Base-by-base conservation (phyloP, 208 protist species). In the Acanthamoeba healyi region DNA sequence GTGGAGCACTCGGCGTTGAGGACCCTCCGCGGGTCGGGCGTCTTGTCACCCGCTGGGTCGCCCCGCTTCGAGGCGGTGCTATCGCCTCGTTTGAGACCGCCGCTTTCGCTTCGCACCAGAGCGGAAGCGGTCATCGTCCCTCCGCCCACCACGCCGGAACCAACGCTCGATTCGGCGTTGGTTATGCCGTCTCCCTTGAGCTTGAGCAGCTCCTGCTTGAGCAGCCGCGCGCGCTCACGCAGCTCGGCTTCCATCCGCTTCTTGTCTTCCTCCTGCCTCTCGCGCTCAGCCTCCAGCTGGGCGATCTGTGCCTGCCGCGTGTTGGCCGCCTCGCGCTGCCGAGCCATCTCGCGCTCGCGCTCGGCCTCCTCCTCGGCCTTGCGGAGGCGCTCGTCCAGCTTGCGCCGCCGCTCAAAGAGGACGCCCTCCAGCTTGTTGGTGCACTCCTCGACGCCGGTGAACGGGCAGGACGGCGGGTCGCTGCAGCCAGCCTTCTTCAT, bases 181-280 rank as follows among this genome's bases (percentile, higher is more conserved):
- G n/a, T 46, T 12, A 32, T 32, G 26, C 4, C 42, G 4, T 84
- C 74, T 24, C 44, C 44, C 74, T 84, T 84, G 44, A 84, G 74
- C 44, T 84, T 84, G 74, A 58, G 38, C n/a, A 84, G 74, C 74
- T 84, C 74, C 74, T 84, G 42, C 74, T 84, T 84, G 4, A 84
- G 74, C 42, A 56, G 24, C 1, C 74, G 74, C 10, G 74, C 74
- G 2, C 74, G 17, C 42, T 84, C 44, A 17, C 74, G 36, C 29
- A 84, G 74, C 38, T 84, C 74, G 36, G 7, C 3, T 26, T 84
- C 74, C 44, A 84, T 56, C 2, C 74, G 74, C 40, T 56, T 49
- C 44, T 84, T 84, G 3, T 84, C 74, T 42, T 84, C 74, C 44
- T 84, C 74, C 19, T 81, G 38, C 19, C 40, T 4, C 36, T 38